Base-by-base conservation (phyloP, 345 rosid genomes). In the Microthlaspi erraticum region DNA sequence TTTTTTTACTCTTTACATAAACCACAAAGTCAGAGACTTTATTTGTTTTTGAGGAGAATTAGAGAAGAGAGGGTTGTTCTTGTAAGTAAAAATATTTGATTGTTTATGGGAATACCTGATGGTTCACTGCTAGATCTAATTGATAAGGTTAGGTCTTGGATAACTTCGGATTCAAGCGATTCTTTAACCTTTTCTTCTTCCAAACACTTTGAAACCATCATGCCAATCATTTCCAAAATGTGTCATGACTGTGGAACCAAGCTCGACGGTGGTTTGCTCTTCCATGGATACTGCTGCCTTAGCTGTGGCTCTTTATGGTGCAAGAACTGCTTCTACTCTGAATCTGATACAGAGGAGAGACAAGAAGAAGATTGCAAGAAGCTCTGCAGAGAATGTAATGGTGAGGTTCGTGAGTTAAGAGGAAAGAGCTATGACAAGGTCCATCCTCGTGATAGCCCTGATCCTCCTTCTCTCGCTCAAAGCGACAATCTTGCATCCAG, bases 91-190 rank as follows among this genome's bases (percentile, higher is more conserved):
- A 59, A 60, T 74, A 50, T 66, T 68, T 72, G 74, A 38, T 78
- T 78, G 66, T 65, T 73, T 86, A 89, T 85, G 93, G 92, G 93
- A 84, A 70, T 85, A 83, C 86, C 86, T 62, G 91, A 84, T 87
- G 82, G 72, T 75, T 85, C 85, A 65, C 73, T 83, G 74, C 70
- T 70, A 84, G 89, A 94, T 86, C 93, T 90, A 68, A 67, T 87
- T 75, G 79, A 73, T 5, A 90, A 87, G 75, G 81, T 86, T 75
- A 76, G 85, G 90, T 82, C 86, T 84, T 91, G 88, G 94, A 75
- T 92, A 74, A 81, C 96, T 66, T 78, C 69, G 77, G 85, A 80
- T 61, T 77, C 78, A 66, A 88, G 88, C 17, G 89, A 85, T 84
- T 68, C 80, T 64, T 74, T 75, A 5, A 57, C 20, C 78, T 78